Evolutionary conservation across 1,284 basidiomycete genomes (phyloP).

Genomic region (Pseudozyma thailandica): DNA sequence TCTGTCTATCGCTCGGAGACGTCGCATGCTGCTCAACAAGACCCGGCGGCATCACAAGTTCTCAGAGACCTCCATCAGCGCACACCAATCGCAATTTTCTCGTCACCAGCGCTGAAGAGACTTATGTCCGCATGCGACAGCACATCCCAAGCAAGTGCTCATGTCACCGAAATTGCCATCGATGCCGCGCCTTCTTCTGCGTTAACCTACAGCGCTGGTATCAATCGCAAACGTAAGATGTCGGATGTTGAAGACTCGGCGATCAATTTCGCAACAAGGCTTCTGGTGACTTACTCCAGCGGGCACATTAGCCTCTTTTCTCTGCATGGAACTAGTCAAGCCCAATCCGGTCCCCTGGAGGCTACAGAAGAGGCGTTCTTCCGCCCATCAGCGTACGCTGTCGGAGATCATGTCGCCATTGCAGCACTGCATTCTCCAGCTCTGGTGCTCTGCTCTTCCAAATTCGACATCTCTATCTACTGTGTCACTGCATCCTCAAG

Average conservation of each 20-base stretch:
- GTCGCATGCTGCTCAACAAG: background rate
- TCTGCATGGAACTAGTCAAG: slow-evolving; percentile 9
- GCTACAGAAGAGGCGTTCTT: slow-evolving; percentile 21
- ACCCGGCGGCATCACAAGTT: background rate
- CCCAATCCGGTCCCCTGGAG: background rate
- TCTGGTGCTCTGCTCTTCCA: slow-evolving; percentile 61
- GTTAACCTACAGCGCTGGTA: background rate
- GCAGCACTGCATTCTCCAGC: slow-evolving; percentile 54
- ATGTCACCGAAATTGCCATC: slow-evolving; percentile 34
- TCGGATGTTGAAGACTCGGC: background rate
- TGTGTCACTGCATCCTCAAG: background rate
- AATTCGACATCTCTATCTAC: slow-evolving; percentile 57
- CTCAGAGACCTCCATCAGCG: slow-evolving; percentile 16
- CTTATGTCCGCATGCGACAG: slow-evolving; percentile 1
- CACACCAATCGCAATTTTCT: slow-evolving; percentile 9
- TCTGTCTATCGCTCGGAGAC: slow-evolving; percentile 21
- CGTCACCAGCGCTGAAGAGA: slow-evolving; percentile 7
- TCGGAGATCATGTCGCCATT: slow-evolving; percentile 17
- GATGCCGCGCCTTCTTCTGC: slow-evolving; percentile 4
- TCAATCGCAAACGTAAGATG: slow-evolving; percentile 19
- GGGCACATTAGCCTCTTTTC: slow-evolving; percentile 62
- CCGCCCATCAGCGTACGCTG: background rate
- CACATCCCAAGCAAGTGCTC: background rate
- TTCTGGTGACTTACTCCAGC: slow-evolving; percentile 60
- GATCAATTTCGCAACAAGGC: background rate